phyloP scores from a whole-genome alignment of 2,329 filamentous ascomycete genomes.

The Juglanconis juglandina region DNA sequence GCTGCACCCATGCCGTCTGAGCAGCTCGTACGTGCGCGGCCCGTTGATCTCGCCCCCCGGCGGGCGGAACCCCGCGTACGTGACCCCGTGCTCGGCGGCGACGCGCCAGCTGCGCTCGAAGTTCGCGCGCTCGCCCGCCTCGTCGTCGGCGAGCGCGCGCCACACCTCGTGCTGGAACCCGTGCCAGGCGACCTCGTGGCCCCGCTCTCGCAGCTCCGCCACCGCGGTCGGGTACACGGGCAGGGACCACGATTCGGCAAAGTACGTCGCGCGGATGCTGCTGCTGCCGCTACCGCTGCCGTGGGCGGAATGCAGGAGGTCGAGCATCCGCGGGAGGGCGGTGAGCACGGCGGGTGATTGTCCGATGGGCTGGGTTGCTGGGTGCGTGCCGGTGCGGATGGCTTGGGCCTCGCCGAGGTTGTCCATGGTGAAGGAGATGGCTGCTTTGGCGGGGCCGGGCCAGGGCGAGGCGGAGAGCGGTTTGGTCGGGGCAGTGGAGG shows the following conservation, averaged over 20 bases:
- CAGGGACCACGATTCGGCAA: conserved; percentile 30
- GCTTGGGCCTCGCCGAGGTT: conserved; percentile 32
- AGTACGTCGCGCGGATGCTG: conserved; percentile 26
- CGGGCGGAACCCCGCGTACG: conserved; percentile 26
- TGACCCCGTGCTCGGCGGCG: conserved; percentile 16
- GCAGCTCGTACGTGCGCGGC: conserved; percentile 23
- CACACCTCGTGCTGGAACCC: conserved; percentile 30
- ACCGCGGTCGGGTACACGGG: conserved; percentile 24
- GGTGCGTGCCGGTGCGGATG: conserved; percentile 24
- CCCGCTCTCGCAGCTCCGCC: conserved; percentile 15
- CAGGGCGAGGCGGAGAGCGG: conserved; percentile 16
- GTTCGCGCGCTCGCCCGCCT: conserved; percentile 23
- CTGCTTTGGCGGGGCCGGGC: conserved; percentile 24
- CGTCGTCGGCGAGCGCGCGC: conserved; percentile 16
- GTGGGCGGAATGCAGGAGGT: conserved; percentile 19
- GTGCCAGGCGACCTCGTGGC: conserved; percentile 31
- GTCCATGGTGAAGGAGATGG: conserved; percentile 31
- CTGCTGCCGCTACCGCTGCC: neutral
- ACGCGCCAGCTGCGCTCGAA: conserved; percentile 24
- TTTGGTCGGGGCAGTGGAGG: neutral
- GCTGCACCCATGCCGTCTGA: conserved; percentile 20
- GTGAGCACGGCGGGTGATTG: conserved; percentile 24
- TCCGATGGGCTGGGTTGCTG: conserved; percentile 22
- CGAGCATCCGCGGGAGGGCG: conserved; percentile 28
- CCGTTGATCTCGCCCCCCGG: conserved; percentile 26